Conservation (phyloP, 306 rosid species). For the Vigna trinervia region DNA sequence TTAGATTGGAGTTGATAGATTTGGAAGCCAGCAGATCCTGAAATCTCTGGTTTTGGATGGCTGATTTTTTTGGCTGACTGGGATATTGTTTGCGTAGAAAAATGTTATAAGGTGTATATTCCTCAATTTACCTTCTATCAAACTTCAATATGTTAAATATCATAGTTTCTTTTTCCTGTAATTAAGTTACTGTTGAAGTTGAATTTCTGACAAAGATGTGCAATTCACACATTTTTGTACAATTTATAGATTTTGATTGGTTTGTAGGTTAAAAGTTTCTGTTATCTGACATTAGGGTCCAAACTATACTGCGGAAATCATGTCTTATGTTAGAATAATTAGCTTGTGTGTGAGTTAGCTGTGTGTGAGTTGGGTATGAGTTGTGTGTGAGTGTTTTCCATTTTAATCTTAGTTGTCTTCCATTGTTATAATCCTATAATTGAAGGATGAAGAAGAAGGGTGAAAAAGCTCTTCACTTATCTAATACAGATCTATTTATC, state of each 20-base stretch:
- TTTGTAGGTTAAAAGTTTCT: conserved; percentile 37
- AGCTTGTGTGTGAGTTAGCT: no score
- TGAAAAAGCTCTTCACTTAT: no score
- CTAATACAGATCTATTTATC: no score
- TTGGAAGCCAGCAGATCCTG: conserved; percentile 50
- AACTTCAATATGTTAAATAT: conserved; percentile 49
- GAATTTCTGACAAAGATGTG: conserved; percentile 44
- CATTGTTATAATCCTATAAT: no score
- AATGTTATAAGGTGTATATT: conserved; percentile 59
- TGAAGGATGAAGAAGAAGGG: no score
- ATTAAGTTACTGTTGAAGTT: conserved; percentile 46
- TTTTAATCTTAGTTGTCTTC: no score
- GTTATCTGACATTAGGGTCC: neutral
- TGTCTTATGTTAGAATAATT: neutral
- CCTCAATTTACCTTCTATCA: conserved; percentile 52
- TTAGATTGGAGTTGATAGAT: conserved; percentile 48
- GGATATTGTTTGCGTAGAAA: conserved; percentile 51
- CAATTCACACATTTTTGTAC: conserved; percentile 43
- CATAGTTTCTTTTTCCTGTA: conserved; percentile 52
- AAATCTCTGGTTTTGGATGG: conserved; percentile 59
- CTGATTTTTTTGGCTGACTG: conserved; percentile 55
- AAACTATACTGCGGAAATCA: conserved; percentile 23
- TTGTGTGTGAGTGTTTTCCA: no score
- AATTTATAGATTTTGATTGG: conserved; percentile 28
- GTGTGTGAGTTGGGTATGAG: no score